Percentiles rank a stretch among this genome's conserved stretches.
Evolutionary conservation across 768 basidiomycete species (phyloP).

Genomic region (Xerocomus brunneocitrinus): DNA sequence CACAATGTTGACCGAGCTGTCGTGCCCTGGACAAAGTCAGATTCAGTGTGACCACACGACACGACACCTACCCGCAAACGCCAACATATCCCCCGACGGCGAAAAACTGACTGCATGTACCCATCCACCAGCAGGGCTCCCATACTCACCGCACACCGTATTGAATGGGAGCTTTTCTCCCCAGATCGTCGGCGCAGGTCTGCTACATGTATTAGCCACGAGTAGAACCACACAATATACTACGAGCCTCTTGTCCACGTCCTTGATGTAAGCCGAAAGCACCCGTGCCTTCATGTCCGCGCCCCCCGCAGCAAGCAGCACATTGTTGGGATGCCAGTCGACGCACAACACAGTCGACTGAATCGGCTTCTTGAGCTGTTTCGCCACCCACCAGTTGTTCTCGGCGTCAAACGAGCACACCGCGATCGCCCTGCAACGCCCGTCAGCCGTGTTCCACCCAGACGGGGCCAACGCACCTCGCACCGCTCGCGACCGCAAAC

Average conservation of each 20-base stretch:
- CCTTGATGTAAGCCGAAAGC: conserved; percentile 98
- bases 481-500: conserved; percentile 97
- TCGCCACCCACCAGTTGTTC: conserved; percentile 99
- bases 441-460: not conserved
- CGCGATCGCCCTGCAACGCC: conserved; percentile 68
- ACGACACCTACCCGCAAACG: conserved; percentile 76
- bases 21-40: conserved; percentile 64
- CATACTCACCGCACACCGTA: conserved; percentile 93
- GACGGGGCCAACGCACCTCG: conserved; percentile 51
- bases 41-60: not conserved
- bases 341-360: conserved; percentile 89
- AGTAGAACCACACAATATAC: not conserved
- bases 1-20: conserved; percentile 89
- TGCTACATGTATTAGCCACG: conserved; percentile 30
- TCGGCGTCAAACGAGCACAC: conserved; percentile 97
- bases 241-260: conserved; percentile 83
- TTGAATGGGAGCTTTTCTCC: conserved; percentile 98
- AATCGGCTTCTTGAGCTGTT: conserved; percentile 96
- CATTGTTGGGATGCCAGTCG: conserved; percentile 99
- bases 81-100: conserved; percentile 90
- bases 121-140: conserved; percentile 90
- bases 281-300: conserved; percentile 98
- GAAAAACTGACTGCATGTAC: conserved; percentile 96
- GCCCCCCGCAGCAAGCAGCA: conserved; percentile 92
- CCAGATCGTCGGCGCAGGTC: conserved; percentile 89